These are phyloP conservation scores for Cyanodermella asteris DNA, from an alignment of 2,329 filamentous ascomycete species.

Conservation along the genomic window DNA sequence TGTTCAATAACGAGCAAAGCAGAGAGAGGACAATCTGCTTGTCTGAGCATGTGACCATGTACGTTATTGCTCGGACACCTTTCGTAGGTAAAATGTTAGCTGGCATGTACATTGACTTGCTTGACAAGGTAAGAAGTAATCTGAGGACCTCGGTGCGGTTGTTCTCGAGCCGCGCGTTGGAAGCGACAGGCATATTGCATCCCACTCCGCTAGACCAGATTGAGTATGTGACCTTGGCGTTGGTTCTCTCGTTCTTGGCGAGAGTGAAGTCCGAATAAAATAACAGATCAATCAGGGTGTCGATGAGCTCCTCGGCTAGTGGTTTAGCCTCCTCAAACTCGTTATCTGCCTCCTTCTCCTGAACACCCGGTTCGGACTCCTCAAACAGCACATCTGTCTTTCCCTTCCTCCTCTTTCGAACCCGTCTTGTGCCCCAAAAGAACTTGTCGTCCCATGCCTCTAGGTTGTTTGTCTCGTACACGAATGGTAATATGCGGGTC, in stretches of 20 bases:
- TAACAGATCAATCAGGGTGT: slow-evolving; percentile 67
- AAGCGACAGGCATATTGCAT: slow-evolving; percentile 71
- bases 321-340: slow-evolving; percentile 70
- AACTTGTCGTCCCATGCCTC: slow-evolving; percentile 76
- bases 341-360: slow-evolving; percentile 23
- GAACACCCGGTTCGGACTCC: slow-evolving; percentile 34
- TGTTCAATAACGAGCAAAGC: slow-evolving; percentile 83
- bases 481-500: slow-evolving; percentile 68
- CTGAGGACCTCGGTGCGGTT: slow-evolving; percentile 81
- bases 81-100: slow-evolving; percentile 40
- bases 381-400: slow-evolving; percentile 70
- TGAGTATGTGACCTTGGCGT: slow-evolving; percentile 66
- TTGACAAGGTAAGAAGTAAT: slow-evolving; percentile 62
- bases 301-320: slow-evolving; percentile 76
- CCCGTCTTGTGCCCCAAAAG: slow-evolving; percentile 65
- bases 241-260: slow-evolving; percentile 46
- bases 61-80: slow-evolving; percentile 67
- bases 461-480: slow-evolving; percentile 75
- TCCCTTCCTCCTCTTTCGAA: slow-evolving; percentile 43
- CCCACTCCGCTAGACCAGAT: slow-evolving; percentile 98
- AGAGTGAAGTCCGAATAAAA: slow-evolving; percentile 86
- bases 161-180: slow-evolving; percentile 78
- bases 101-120: slow-evolving; percentile 85
- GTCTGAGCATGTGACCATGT: slow-evolving; percentile 68
- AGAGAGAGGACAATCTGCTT: slow-evolving; percentile 82